phyloP scores from a whole-genome alignment of 2,329 filamentous ascomycete species.

The Nemania sp. region DNA sequence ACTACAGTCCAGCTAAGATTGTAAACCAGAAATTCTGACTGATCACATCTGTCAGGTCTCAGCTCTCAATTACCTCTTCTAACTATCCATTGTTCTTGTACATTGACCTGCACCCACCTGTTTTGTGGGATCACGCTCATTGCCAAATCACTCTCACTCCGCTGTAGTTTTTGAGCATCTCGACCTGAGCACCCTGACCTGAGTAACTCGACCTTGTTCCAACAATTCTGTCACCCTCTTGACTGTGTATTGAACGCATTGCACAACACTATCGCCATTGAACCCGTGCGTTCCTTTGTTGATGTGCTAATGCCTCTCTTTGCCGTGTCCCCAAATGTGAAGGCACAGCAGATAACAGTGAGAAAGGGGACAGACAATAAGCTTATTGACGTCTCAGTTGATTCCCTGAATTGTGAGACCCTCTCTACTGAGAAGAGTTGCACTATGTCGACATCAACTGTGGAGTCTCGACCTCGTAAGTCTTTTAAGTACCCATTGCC shows the following conservation, averaged over 20 bases:
- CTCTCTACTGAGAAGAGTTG: conserved; percentile 26
- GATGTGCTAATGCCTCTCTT: conserved; percentile 51
- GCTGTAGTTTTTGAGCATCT: background rate
- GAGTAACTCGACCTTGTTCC: background rate
- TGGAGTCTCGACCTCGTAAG: conserved; percentile 31
- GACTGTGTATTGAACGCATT: background rate
- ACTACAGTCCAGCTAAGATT: background rate
- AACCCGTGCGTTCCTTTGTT: conserved; percentile 20
- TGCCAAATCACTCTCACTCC: background rate
- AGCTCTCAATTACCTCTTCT: background rate
- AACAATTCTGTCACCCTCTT: background rate
- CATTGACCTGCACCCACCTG: background rate
- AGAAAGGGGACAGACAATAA: conserved; percentile 55
- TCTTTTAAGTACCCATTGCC: background rate
- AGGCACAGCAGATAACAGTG: conserved; percentile 48
- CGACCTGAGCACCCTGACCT: background rate
- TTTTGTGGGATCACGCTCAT: background rate
- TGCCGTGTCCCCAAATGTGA: conserved; percentile 53
- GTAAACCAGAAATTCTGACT: background rate
- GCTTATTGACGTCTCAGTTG: conserved; percentile 43
- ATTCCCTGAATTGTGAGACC: conserved; percentile 32
- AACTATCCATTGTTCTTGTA: conserved; percentile 7
- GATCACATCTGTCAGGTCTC: background rate
- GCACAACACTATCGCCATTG: conserved; percentile 11
- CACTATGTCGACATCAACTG: conserved; percentile 22